Evolutionary conservation across 2,329 filamentous ascomycete species (phyloP).

Genomic region (Ophiostoma sp.): DNA sequence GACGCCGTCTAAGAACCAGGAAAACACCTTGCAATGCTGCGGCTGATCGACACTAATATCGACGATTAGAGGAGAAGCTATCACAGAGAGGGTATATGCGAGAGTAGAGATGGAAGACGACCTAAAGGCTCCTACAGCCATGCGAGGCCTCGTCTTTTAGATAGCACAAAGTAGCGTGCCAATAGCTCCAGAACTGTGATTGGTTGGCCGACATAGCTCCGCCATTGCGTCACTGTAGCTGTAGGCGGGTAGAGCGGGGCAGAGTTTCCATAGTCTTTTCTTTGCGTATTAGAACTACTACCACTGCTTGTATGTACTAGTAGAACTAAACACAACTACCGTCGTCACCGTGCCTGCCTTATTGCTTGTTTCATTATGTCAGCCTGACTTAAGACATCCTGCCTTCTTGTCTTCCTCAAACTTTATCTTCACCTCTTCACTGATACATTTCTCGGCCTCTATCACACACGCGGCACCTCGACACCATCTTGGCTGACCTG

Average conservation of each 20-base stretch:
- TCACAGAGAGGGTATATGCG: neutral
- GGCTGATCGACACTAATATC: neutral
- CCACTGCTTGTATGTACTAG: too few relatives aligned
- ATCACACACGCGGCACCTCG: neutral
- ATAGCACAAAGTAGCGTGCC: neutral
- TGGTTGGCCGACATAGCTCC: neutral
- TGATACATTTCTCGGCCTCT: neutral
- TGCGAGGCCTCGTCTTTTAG: too few relatives aligned
- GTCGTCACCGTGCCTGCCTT: slow-evolving; percentile 7
- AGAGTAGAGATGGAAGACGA: too few relatives aligned
- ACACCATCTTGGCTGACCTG: neutral
- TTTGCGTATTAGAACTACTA: neutral
- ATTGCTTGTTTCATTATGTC: neutral
- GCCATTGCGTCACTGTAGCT: slow-evolving; percentile 1
- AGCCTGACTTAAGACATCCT: neutral
- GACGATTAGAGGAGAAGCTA: neutral
- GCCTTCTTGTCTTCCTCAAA: neutral
- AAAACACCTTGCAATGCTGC: too few relatives aligned
- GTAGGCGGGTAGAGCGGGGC: neutral
- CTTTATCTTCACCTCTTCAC: neutral
- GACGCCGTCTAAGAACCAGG: too few relatives aligned
- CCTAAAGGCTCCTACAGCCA: too few relatives aligned
- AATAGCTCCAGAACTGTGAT: neutral
- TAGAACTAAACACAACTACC: neutral
- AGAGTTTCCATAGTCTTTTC: neutral